These are phyloP conservation scores for Citropsis articulata DNA, from an alignment of 345 rosid species.

Conservation along the genomic window DNA sequence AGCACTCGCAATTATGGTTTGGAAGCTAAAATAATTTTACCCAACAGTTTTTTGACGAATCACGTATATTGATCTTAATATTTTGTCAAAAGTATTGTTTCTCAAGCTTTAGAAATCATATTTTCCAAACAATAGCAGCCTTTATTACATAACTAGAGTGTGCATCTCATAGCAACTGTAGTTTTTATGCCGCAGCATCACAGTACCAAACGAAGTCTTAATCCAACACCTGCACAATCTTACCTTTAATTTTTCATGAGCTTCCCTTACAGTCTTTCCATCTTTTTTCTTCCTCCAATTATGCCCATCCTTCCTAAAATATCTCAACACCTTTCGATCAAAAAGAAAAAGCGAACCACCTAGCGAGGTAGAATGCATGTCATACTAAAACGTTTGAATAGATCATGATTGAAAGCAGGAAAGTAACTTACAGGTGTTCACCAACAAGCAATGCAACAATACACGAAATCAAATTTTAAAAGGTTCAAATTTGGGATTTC, in stretches of 20 bases:
- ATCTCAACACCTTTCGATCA: constrained; percentile 84
- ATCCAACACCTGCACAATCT: not conserved
- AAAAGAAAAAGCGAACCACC: constrained; percentile 97
- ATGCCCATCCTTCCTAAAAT: constrained; percentile 93
- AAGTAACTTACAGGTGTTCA: not conserved
- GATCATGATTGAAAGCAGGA: not conserved
- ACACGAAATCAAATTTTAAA: not conserved
- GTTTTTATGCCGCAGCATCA: too few relatives aligned
- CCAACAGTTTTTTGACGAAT: too few relatives aligned
- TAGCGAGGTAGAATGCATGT: constrained; percentile 31
- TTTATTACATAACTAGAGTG: too few relatives aligned
- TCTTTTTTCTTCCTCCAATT: constrained; percentile 92
- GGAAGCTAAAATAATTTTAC: too few relatives aligned
- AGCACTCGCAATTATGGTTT: too few relatives aligned
- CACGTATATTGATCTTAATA: too few relatives aligned
- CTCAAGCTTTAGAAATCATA: too few relatives aligned
- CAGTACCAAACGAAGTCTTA: not conserved
- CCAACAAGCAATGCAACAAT: not conserved
- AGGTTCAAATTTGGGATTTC: too few relatives aligned
- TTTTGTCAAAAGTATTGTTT: too few relatives aligned
- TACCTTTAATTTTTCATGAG: constrained; percentile 52
- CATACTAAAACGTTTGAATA: constrained; percentile 1
- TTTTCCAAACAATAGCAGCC: too few relatives aligned
- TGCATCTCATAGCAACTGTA: too few relatives aligned
- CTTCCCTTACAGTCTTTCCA: constrained; percentile 89